Evolutionary conservation across 2,329 filamentous ascomycete species (phyloP).

Genomic region (Hymenoscyphus scutula): DNA sequence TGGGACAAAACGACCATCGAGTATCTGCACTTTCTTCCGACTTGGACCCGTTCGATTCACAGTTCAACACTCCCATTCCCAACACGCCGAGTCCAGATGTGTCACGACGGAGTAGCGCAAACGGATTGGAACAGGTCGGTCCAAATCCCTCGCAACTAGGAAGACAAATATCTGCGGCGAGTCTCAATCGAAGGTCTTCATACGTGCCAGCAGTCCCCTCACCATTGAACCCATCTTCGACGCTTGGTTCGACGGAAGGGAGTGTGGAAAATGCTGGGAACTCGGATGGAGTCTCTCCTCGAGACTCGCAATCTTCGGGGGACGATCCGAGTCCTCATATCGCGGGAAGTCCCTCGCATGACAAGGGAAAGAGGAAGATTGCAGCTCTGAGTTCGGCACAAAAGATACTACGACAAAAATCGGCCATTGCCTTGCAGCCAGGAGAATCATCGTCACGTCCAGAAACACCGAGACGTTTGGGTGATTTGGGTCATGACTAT

Average conservation of each 20-base stretch:
- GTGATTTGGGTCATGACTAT: slow-evolving; percentile 34
- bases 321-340: slow-evolving; percentile 15
- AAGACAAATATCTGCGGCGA: slow-evolving; percentile 12
- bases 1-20: slow-evolving; percentile 17
- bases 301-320: slow-evolving; percentile 24
- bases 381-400: slow-evolving; percentile 21
- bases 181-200: slow-evolving; percentile 22
- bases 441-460: slow-evolving; percentile 10
- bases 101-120: slow-evolving; percentile 12
- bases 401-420: slow-evolving; percentile 26
- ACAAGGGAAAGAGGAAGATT: slow-evolving; percentile 14
- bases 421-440: slow-evolving; percentile 16
- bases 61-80: slow-evolving; percentile 11
- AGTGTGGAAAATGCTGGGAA: slow-evolving; percentile 17
- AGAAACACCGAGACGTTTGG: slow-evolving; percentile 24
- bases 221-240: slow-evolving; percentile 33
- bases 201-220: slow-evolving; percentile 34
- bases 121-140: slow-evolving; percentile 5
- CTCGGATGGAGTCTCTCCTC: slow-evolving; percentile 12
- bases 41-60: slow-evolving; percentile 18
- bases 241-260: slow-evolving; percentile 17
- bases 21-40: slow-evolving; percentile 12
- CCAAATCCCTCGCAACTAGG: slow-evolving; percentile 15
- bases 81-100: not conserved
- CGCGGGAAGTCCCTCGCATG: slow-evolving; percentile 7